A percentile compares a stretch with the other conserved stretches of the same genome.
phyloP scores from a whole-genome alignment of 805 yeast genomes.

The Grigorovia jiainica region DNA sequence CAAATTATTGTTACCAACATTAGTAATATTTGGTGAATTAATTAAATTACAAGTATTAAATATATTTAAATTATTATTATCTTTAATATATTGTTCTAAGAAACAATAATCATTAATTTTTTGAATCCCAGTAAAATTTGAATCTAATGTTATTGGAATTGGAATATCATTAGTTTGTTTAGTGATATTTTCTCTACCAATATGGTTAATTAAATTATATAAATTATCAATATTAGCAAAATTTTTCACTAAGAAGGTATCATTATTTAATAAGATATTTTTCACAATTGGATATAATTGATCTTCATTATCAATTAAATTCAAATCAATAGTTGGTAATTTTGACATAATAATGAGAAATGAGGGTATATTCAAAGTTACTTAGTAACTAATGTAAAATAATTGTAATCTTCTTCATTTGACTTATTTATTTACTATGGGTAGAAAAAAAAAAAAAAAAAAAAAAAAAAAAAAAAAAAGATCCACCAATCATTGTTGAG shows the following conservation, averaged over 20 bases:
- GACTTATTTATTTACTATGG: too few relatives aligned
- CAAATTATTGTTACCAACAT: neutral
- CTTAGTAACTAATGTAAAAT: too few relatives aligned
- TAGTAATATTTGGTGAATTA: neutral
- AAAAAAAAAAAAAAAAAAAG: too few relatives aligned
- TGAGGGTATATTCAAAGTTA: too few relatives aligned
- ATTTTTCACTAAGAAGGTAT: conserved; percentile 24
- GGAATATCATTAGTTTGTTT: conserved; percentile 5
- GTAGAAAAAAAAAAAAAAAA: too few relatives aligned
- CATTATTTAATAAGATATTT: conserved; percentile 13
- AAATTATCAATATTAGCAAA: conserved; percentile 16
- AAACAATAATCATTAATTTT: conserved; percentile 8
- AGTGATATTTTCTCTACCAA: neutral
- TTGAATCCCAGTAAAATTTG: conserved; percentile 21
- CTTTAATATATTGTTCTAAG: conserved; percentile 22
- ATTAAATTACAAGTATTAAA: neutral
- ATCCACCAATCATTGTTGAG: too few relatives aligned
- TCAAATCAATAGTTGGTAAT: conserved; percentile 21
- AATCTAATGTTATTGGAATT: conserved; percentile 17
- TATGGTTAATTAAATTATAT: neutral
- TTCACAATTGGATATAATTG: conserved; percentile 18
- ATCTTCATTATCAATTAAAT: conserved; percentile 17
- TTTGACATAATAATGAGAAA: neutral
- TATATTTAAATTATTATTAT: neutral
- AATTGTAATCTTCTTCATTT: too few relatives aligned